These are phyloP conservation scores for Ampelomyces quisqualis DNA, from an alignment of 2,329 filamentous ascomycete species.

Conservation along the genomic window DNA sequence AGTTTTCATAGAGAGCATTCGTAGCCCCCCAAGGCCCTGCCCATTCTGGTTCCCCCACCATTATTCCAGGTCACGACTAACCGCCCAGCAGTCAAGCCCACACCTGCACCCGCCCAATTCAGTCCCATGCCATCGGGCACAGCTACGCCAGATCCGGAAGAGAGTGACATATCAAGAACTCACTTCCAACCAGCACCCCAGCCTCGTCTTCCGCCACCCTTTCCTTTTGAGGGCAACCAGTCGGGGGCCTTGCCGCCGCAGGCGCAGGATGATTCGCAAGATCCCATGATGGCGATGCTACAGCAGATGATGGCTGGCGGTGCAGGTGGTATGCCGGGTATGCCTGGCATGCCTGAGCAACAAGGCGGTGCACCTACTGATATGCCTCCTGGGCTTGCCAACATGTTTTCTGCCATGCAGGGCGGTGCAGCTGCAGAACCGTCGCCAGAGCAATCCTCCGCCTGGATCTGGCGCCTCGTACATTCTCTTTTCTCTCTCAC, in stretches of 20 bases:
- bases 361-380: constrained; percentile 31
- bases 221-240: constrained; percentile 32
- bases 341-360: constrained; percentile 30
- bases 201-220: constrained; percentile 42
- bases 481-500: constrained; percentile 71
- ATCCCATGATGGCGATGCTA: constrained; percentile 73
- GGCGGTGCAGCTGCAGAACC: constrained; percentile 36
- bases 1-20: not conserved
- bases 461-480: constrained; percentile 68
- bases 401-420: constrained; percentile 50
- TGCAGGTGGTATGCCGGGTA: constrained; percentile 40
- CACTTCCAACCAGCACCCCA: constrained; percentile 61
- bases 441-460: constrained; percentile 46
- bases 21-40: not conserved
- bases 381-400: constrained; percentile 46
- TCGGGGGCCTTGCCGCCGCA: constrained; percentile 22
- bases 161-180: constrained; percentile 77
- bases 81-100: constrained; percentile 24
- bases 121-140: constrained; percentile 27
- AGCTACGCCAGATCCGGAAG: constrained; percentile 61
- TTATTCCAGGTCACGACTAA: constrained; percentile 21
- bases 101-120: constrained; percentile 19
- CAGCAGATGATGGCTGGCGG: constrained; percentile 65
- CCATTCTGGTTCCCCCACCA: not conserved
- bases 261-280: constrained; percentile 46